These are phyloP conservation scores for Akebia trifoliata DNA, from an alignment of 164 flowering plant genomes.

Conservation along the genomic window DNA sequence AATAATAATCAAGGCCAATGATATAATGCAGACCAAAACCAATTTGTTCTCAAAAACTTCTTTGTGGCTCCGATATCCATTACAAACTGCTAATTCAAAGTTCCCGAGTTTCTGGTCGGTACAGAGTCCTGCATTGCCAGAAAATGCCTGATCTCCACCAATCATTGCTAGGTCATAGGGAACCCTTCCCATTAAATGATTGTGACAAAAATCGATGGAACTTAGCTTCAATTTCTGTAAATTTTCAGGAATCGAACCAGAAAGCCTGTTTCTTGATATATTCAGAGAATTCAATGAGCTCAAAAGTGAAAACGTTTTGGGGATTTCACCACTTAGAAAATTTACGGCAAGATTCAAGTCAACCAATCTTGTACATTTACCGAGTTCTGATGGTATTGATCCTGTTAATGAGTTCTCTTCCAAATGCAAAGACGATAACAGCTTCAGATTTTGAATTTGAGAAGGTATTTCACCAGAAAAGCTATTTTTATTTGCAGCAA, in stretches of 20 bases:
- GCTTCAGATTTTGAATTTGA: conserved; percentile 46
- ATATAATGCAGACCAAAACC: conserved; percentile 25
- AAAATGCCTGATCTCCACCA: conserved; percentile 58
- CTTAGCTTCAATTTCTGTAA: conserved; percentile 57
- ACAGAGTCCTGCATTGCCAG: conserved; percentile 61
- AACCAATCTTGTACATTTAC: conserved; percentile 50
- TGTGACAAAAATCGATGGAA: conserved; percentile 59
- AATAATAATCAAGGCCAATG: conserved; percentile 29
- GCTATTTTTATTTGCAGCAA: conserved; percentile 44
- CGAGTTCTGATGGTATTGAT: conserved; percentile 57
- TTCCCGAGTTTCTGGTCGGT: conserved; percentile 21
- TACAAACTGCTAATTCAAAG: conserved; percentile 29
- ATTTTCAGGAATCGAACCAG: conserved; percentile 51
- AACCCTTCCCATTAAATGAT: conserved; percentile 53
- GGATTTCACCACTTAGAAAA: conserved; percentile 57
- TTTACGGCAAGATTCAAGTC: conserved; percentile 75
- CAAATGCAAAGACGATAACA: conserved; percentile 61
- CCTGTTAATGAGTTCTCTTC: conserved; percentile 62
- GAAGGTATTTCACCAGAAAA: conserved; percentile 69
- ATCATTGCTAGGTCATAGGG: conserved; percentile 49
- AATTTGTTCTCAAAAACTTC: conserved; percentile 16
- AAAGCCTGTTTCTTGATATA: conserved; percentile 54
- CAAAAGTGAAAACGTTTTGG: conserved; percentile 42
- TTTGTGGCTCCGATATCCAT: conserved; percentile 16
- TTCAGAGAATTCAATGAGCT: conserved; percentile 75